Conservation (phyloP, 345 rosid genomes). For the Heritiera littoralis region DNA sequence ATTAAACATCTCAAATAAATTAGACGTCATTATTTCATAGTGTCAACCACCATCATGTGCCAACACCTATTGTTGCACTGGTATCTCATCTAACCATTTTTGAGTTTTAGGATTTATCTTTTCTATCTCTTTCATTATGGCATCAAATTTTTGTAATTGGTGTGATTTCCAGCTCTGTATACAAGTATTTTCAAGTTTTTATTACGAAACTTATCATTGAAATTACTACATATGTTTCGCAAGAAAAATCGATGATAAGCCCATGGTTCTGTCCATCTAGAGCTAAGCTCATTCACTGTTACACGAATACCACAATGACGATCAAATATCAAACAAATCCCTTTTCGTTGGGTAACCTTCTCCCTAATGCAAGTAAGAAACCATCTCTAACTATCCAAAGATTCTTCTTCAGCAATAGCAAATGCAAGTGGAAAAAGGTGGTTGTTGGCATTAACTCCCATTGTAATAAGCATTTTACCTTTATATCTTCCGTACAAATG, state of each 20-base stretch:
- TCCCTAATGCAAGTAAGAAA: slow-evolving; percentile 11
- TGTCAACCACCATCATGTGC: slow-evolving; percentile 21
- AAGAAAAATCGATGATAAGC: too few species aligned
- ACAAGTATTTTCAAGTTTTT: neutral
- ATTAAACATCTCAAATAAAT: too few species aligned
- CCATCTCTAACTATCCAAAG: slow-evolving; percentile 11
- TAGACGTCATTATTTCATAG: slow-evolving; percentile 16
- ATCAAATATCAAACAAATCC: neutral
- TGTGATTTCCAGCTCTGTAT: neutral
- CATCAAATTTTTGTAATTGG: neutral
- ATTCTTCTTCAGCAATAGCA: neutral
- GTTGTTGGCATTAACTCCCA: too few species aligned
- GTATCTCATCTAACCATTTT: slow-evolving; percentile 12
- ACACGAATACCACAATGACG: neutral
- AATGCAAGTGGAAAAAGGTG: too few species aligned
- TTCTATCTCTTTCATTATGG: neutral
- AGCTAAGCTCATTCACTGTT: neutral
- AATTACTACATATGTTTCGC: too few species aligned
- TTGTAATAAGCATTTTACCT: too few species aligned
- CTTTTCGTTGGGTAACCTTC: slow-evolving; percentile 16
- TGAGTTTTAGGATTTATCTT: slow-evolving; percentile 7
- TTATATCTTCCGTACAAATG: too few species aligned
- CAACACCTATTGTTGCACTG: slow-evolving; percentile 10
- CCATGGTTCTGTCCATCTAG: neutral
- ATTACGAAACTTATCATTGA: too few species aligned